Evolutionary conservation across 495 filamentous ascomycete species (phyloP), one percentile per base, ranked within the genome.

Genomic region (Collariella sp.): DNA sequence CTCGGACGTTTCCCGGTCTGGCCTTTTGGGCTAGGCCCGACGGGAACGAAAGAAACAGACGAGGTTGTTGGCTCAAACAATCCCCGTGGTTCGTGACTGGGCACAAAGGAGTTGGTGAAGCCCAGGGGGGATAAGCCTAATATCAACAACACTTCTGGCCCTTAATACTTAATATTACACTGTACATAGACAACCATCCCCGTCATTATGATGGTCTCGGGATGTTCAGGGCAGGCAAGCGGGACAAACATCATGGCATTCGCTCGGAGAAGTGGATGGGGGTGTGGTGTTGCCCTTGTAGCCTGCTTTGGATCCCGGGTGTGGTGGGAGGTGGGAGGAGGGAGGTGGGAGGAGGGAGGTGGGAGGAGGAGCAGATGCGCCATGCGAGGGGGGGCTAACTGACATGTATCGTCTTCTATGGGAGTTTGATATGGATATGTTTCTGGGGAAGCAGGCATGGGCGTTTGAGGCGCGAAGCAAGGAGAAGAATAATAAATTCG

Each of bases 151-250:
- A 54, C 57, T 58, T 46, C 56, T 62, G 62, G 55, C 61, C 57
- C 46, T 52, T 67, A 67, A 67, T 67, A 64, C 59, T 60, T 67
- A 67, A 67, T 67, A 36, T 54, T 54, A 45, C 42, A 40, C 62
- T 65, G 62, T 67, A 64, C 52, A 64, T 67, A 64, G 57, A 18
- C 18, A 39, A 22, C 6, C 26, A 31, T 9, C 26, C n/a, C n/a
- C n/a, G n/a, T n/a, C n/a, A n/a, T n/a, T n/a, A n/a, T n/a, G n/a
- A n/a, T n/a, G n/a, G n/a, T n/a, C n/a, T n/a, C n/a, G n/a, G 26
- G 26, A 9, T 31, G 19, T 31, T 22, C 24, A 31, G 13, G 24
- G 31, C 7, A 22, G 33, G 18, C 18, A n/a, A 19, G 48, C 1
- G 39, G 26, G 35, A 12, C 16, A 20, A 26, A 34, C 43, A 41